phyloP scores from a whole-genome alignment of 352 stramenopile genomes.

The Poterioochromonas sp. region DNA sequence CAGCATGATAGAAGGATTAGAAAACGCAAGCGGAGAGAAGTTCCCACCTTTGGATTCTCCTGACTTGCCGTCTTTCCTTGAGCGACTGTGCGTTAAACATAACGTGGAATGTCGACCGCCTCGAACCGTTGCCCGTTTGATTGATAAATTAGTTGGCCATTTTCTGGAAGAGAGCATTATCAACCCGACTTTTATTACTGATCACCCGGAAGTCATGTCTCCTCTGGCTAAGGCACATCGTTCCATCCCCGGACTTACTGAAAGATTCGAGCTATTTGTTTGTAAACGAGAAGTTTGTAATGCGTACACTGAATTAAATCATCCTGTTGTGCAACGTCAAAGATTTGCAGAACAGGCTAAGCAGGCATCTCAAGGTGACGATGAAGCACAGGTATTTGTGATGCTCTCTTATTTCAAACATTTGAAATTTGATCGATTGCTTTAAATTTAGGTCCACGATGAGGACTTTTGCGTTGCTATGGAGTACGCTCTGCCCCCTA shows the following conservation, averaged over 20 bases:
- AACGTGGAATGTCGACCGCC: conserved; percentile 77
- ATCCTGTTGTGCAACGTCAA: conserved; percentile 88
- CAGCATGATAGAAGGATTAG: conserved; percentile 84
- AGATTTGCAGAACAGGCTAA: conserved; percentile 84
- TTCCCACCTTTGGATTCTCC: conserved; percentile 63
- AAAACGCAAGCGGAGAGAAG: conserved; percentile 53
- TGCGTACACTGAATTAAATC: conserved; percentile 97
- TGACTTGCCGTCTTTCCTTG: conserved; percentile 58
- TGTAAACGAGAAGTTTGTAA: conserved; percentile 80
- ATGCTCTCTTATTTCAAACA: not conserved
- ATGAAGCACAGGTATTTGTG: conserved; percentile 57
- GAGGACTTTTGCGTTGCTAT: conserved; percentile 89
- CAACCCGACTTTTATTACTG: conserved; percentile 94
- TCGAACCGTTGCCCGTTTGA: conserved; percentile 83
- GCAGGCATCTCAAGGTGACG: conserved; percentile 60
- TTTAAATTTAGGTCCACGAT: no score
- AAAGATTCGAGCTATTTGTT: conserved; percentile 97
- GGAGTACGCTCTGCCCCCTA: conserved; percentile 93
- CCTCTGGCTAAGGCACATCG: conserved; percentile 87
- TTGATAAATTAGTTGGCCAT: conserved; percentile 94
- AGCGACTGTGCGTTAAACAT: conserved; percentile 70
- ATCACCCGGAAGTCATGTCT: conserved; percentile 94
- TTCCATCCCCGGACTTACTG: conserved; percentile 79
- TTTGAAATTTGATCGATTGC: not conserved
- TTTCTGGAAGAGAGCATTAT: conserved; percentile 86